These are phyloP conservation scores for Monosporascus sp. DNA, from an alignment of 2,329 filamentous ascomycete species.

Conservation along the genomic window DNA sequence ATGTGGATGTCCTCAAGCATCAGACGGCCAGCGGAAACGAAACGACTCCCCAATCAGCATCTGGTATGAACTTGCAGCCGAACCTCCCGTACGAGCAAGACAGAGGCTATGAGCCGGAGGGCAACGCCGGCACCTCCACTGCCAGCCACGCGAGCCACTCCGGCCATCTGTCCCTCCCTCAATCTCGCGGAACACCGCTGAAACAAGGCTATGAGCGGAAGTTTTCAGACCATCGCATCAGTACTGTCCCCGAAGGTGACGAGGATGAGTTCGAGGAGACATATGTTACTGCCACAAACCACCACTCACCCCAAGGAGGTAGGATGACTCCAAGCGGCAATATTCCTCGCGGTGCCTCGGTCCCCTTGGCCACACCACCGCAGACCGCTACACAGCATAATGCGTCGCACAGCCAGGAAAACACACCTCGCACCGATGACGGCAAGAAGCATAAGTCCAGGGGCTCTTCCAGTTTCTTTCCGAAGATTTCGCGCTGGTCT, in stretches of 20 bases:
- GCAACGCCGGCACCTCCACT: slow-evolving; percentile 68
- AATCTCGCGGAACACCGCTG: slow-evolving; percentile 40
- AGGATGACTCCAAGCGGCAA: slow-evolving; percentile 58
- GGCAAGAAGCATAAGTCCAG: slow-evolving; percentile 85
- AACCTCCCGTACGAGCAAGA: slow-evolving; percentile 62
- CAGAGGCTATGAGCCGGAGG: slow-evolving; percentile 78
- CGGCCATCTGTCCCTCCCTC: slow-evolving; percentile 63
- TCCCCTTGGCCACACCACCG: slow-evolving; percentile 54
- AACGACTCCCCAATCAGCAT: slow-evolving; percentile 51
- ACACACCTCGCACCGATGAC: slow-evolving; percentile 71
- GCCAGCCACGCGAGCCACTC: slow-evolving; percentile 70
- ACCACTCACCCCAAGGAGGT: slow-evolving; percentile 54
- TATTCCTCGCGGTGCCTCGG: slow-evolving; percentile 44
- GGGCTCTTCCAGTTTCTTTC: slow-evolving; percentile 72
- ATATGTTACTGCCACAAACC: slow-evolving; percentile 32
- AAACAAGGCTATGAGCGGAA: slow-evolving; percentile 46
- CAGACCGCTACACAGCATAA: slow-evolving; percentile 36
- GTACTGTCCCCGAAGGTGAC: slow-evolving; percentile 79
- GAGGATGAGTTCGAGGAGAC: slow-evolving; percentile 63
- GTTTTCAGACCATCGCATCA: slow-evolving; percentile 74
- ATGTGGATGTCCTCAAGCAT: slow-evolving; percentile 79
- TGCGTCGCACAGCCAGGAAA: slow-evolving; percentile 64
- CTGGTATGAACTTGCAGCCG: slow-evolving; percentile 63
- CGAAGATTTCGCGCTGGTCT: slow-evolving; percentile 95
- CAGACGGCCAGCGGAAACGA: slow-evolving; percentile 40